Percentiles rank a stretch among this genome's conserved stretches.
Conservation (phyloP, 306 rosid genomes). For the Cucumis sativus region Cucumber_9930_V3 NC_026659.2:25878501-25879000, state of each 20-base stretch:
- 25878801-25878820: constrained; percentile 6
- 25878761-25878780: neutral
- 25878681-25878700: neutral
- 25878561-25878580: too few relatives aligned
- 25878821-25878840: neutral
- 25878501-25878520: too few relatives aligned
- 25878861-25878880: neutral
- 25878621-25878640: neutral
- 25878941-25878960: neutral
- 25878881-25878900: neutral
- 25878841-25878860: neutral
- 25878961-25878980: neutral
- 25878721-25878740: neutral
- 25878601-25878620: neutral
- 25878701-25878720: neutral
- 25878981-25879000: neutral
- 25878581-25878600: neutral
- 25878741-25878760: neutral
- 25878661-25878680: neutral
- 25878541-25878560: too few relatives aligned
- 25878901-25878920: neutral
- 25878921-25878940: neutral
- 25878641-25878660: neutral
- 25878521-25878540: too few relatives aligned
- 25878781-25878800: constrained; percentile 4